Percentiles rank a stretch among this genome's conserved stretches.
Evolutionary conservation across 1,284 basidiomycete genomes (phyloP).

Genomic region (Sporisorium scitamineum): DNA sequence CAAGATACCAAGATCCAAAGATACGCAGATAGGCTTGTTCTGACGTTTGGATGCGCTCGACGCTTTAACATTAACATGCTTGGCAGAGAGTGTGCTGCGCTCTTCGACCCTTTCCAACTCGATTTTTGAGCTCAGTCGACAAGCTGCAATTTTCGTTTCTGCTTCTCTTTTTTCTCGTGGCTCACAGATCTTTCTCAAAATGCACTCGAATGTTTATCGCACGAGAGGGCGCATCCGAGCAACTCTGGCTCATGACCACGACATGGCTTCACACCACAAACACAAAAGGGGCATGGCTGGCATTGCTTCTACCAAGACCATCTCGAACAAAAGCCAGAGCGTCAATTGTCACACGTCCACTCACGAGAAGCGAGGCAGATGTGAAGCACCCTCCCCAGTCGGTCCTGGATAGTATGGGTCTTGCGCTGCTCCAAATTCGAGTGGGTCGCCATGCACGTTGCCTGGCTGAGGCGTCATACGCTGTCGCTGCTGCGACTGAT

Average conservation of each 20-base stretch:
- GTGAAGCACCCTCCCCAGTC: not conserved
- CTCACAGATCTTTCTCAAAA: constrained; percentile 24
- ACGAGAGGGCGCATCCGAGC: constrained; percentile 1
- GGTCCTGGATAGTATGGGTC: constrained; percentile 32
- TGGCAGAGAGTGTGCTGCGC: not conserved
- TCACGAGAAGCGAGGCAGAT: constrained; percentile 19
- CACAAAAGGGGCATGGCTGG: not conserved
- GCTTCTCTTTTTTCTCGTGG: constrained; percentile 14
- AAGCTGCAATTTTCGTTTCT: not conserved
- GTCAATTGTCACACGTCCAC: not conserved
- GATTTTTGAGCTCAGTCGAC: constrained; percentile 1
- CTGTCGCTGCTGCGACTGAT: constrained; percentile 13
- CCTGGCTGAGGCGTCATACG: constrained; percentile 34
- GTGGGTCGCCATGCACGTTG: constrained; percentile 9
- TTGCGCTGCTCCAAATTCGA: constrained; percentile 8
- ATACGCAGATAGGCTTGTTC: not conserved
- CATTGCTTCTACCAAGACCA: not conserved
- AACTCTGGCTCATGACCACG: no score
- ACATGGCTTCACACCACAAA: not conserved
- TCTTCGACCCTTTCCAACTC: not conserved
- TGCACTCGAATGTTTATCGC: constrained; percentile 1
- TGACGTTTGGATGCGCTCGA: not conserved
- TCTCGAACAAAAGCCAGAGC: not conserved
- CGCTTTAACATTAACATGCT: constrained; percentile 4
- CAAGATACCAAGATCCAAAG: not conserved